These are phyloP conservation scores for Myriosclerotinia scirpicola DNA, from an alignment of 2,329 filamentous ascomycete genomes.

Conservation along the genomic window DNA sequence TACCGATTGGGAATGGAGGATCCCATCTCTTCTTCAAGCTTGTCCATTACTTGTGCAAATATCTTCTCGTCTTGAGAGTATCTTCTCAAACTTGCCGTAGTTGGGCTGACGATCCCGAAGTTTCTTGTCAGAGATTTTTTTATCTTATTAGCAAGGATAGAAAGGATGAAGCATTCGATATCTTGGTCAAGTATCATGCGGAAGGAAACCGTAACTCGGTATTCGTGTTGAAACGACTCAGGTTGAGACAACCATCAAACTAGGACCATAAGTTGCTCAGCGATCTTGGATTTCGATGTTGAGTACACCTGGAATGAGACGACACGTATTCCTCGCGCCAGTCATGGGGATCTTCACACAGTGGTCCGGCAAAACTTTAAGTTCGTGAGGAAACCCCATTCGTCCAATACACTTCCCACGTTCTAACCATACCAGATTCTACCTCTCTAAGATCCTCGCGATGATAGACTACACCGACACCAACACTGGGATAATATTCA, in stretches of 20 bases:
- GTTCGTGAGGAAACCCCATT: slow-evolving; percentile 41
- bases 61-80: slow-evolving; percentile 25
- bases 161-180: slow-evolving; percentile 56
- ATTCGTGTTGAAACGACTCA: slow-evolving; percentile 58
- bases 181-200: slow-evolving; percentile 53
- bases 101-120: slow-evolving; percentile 20
- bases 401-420: background rate
- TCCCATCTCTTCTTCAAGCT: slow-evolving; percentile 46
- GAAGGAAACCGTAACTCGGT: slow-evolving; percentile 52
- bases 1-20: slow-evolving; percentile 45
- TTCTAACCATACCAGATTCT: slow-evolving; percentile 37
- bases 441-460: slow-evolving; percentile 47
- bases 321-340: slow-evolving; percentile 49
- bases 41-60: slow-evolving; percentile 34
- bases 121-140: slow-evolving; percentile 54
- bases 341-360: slow-evolving; percentile 56
- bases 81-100: background rate
- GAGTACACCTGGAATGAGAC: slow-evolving; percentile 50
- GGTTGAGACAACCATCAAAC: slow-evolving; percentile 56
- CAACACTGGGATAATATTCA: background rate
- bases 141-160: slow-evolving; percentile 58
- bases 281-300: slow-evolving; percentile 55
- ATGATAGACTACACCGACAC: background rate
- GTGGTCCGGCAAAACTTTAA: slow-evolving; percentile 50
- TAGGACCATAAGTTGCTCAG: slow-evolving; percentile 55